Percentiles rank a stretch among this genome's conserved stretches.
These are phyloP conservation scores for Blastobotrys capitulatus DNA, from an alignment of 1,139 yeast species.

Conservation along the genomic window DNA sequence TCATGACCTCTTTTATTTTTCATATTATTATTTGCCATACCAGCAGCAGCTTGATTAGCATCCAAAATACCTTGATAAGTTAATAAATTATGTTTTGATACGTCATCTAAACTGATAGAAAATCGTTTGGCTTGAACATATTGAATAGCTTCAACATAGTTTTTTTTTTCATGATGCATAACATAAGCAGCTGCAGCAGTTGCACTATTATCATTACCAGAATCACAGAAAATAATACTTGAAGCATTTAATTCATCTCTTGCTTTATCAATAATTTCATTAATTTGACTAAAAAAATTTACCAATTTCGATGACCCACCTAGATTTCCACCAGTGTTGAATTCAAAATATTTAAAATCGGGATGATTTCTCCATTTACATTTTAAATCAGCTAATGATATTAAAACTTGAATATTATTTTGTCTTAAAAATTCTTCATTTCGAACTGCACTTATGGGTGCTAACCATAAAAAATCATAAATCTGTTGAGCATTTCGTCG, in stretches of 20 bases:
- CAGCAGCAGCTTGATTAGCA: slow-evolving; percentile 14
- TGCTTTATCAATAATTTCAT: slow-evolving; percentile 15
- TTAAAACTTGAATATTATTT: slow-evolving; percentile 24
- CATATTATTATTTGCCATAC: background rate
- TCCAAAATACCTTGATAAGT: slow-evolving; percentile 23
- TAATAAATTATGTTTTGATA: slow-evolving; percentile 22
- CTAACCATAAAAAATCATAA: slow-evolving; percentile 29
- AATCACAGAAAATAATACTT: slow-evolving; percentile 29
- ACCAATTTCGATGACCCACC: slow-evolving; percentile 14
- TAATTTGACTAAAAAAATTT: slow-evolving; percentile 17
- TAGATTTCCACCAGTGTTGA: slow-evolving; percentile 19
- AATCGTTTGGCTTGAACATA: slow-evolving; percentile 28
- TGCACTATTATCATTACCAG: slow-evolving; percentile 33
- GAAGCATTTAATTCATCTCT: slow-evolving; percentile 15
- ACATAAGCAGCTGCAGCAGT: slow-evolving; percentile 30
- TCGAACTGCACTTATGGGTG: slow-evolving; percentile 28
- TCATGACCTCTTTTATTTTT: background rate
- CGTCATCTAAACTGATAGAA: slow-evolving; percentile 26
- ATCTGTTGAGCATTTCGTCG: slow-evolving; percentile 29
- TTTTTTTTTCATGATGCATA: slow-evolving; percentile 19
- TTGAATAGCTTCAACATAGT: slow-evolving; percentile 27
- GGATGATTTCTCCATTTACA: slow-evolving; percentile 9
- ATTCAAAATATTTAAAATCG: slow-evolving; percentile 12
- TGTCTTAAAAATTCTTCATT: slow-evolving; percentile 19
- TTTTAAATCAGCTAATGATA: slow-evolving; percentile 17